phyloP scores from a whole-genome alignment of 768 basidiomycete species.

The Serendipita sp. region DNA sequence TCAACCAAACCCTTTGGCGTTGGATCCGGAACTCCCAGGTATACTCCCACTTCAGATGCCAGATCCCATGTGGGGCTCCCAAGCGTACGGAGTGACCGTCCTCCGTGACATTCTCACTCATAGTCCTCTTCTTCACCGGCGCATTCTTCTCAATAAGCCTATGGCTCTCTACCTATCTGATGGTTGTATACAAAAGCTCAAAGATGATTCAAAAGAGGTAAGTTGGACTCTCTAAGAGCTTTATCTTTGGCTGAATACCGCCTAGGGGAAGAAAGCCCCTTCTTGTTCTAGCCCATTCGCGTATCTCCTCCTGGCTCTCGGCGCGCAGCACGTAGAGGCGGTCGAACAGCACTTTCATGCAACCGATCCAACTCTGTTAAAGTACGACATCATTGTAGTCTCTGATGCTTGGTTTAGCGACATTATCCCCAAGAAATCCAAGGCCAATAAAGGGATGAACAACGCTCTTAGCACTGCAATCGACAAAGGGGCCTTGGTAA shows the following conservation, averaged over 20 bases:
- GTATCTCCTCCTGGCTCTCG: background rate
- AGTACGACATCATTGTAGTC: background rate
- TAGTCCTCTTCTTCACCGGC: background rate
- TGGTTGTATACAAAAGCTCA: background rate
- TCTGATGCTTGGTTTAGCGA: background rate
- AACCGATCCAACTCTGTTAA: background rate
- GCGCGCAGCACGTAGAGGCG: background rate
- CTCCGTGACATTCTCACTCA: background rate
- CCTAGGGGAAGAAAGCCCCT: background rate
- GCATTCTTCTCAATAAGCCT: background rate
- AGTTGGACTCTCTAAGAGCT: background rate
- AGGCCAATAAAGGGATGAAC: background rate
- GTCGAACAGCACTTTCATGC: conserved; percentile 3
- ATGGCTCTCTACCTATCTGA: background rate
- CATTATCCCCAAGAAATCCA: background rate
- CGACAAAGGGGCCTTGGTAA: background rate
- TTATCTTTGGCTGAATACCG: background rate
- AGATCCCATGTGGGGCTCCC: background rate
- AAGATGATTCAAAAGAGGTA: background rate
- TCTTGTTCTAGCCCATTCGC: background rate
- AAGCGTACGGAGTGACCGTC: background rate
- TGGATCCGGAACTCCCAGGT: background rate
- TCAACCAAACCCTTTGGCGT: background rate
- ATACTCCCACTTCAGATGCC: background rate
- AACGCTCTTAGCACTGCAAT: background rate